These are phyloP conservation scores for Plasmodium relictum DNA, from an alignment of 169 alveolate genomes.

Conservation along the genomic window DNA sequence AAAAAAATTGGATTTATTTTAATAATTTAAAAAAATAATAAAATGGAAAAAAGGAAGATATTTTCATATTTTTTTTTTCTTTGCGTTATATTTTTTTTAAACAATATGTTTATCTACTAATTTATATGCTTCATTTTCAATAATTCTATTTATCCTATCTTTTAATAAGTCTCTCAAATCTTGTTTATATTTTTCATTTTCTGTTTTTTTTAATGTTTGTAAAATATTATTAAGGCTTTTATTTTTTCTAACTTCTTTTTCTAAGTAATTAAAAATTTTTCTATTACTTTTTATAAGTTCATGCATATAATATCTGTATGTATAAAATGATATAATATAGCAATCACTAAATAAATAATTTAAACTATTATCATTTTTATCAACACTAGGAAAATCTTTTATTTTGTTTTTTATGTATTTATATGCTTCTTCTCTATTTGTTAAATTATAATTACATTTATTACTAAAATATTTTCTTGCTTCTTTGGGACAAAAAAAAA, in stretches of 20 bases:
- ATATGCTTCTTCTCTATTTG: conserved; percentile 65
- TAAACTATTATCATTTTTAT: conserved; percentile 24
- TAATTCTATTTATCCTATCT: conserved; percentile 37
- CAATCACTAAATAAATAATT: conserved; percentile 67
- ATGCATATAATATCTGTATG: conserved; percentile 71
- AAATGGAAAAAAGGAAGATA: too few relatives aligned
- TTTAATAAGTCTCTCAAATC: conserved; percentile 46
- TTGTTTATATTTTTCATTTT: conserved; percentile 16
- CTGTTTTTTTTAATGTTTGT: conserved; percentile 30
- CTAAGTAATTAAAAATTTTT: conserved; percentile 40
- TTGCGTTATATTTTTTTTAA: not conserved
- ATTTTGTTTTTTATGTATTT: conserved; percentile 66
- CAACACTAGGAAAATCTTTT: conserved; percentile 41
- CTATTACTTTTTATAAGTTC: conserved; percentile 64
- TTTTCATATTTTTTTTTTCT: not conserved
- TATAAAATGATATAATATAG: conserved; percentile 65
- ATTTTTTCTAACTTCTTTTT: conserved; percentile 59
- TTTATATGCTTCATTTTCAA: conserved; percentile 49
- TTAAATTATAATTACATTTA: conserved; percentile 42
- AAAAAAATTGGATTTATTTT: too few relatives aligned
- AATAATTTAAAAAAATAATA: too few relatives aligned
- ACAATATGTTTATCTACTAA: conserved; percentile 32
- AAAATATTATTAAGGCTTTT: conserved; percentile 49
- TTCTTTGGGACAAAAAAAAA: conserved; percentile 76
- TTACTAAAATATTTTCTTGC: conserved; percentile 68